Conservation (phyloP, 495 filamentous ascomycete genomes). For the Clohesyomyces aquaticus region DNA sequence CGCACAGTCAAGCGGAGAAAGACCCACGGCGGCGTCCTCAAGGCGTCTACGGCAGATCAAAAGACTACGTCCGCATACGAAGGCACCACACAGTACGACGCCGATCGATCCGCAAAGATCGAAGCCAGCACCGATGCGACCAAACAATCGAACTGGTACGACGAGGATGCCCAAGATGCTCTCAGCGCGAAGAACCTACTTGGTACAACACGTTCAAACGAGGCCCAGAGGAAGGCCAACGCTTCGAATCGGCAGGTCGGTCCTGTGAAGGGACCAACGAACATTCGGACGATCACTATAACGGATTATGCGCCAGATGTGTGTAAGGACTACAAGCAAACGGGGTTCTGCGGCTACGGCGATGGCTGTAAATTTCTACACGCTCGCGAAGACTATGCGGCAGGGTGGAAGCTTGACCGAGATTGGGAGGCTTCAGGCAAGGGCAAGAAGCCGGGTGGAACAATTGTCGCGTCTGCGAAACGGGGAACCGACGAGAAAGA, state of each 20-base stretch:
- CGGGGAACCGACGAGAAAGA: slow-evolving; percentile 54
- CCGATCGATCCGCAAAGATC: slow-evolving; percentile 62
- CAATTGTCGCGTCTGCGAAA: slow-evolving; percentile 64
- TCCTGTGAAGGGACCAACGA: slow-evolving; percentile 85
- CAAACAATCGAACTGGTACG: slow-evolving; percentile 88
- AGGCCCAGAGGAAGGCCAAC: slow-evolving; percentile 77
- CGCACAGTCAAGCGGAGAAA: slow-evolving; percentile 74
- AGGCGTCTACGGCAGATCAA: slow-evolving; percentile 54
- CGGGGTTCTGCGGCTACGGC: slow-evolving; percentile 81
- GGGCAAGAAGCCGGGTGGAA: slow-evolving; percentile 68
- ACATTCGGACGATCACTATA: slow-evolving; percentile 86
- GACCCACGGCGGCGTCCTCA: slow-evolving; percentile 57
- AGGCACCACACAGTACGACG: slow-evolving; percentile 60
- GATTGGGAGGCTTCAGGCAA: slow-evolving; percentile 90
- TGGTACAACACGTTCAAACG: slow-evolving; percentile 59
- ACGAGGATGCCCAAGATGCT: slow-evolving; percentile 60
- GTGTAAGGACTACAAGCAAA: slow-evolving; percentile 94
- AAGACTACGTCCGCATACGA: slow-evolving; percentile 51
- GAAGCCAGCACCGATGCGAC: slow-evolving; percentile 84
- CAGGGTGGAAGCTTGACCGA: slow-evolving; percentile 91
- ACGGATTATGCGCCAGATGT: slow-evolving; percentile 93
- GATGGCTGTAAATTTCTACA: slow-evolving; percentile 90
- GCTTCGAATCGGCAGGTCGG: slow-evolving; percentile 73
- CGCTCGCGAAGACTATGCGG: slow-evolving; percentile 82
- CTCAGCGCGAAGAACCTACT: slow-evolving; percentile 65